These are phyloP conservation scores for Xylariaceae sp. DNA, from an alignment of 2,329 filamentous ascomycete species.

Conservation along the genomic window DNA sequence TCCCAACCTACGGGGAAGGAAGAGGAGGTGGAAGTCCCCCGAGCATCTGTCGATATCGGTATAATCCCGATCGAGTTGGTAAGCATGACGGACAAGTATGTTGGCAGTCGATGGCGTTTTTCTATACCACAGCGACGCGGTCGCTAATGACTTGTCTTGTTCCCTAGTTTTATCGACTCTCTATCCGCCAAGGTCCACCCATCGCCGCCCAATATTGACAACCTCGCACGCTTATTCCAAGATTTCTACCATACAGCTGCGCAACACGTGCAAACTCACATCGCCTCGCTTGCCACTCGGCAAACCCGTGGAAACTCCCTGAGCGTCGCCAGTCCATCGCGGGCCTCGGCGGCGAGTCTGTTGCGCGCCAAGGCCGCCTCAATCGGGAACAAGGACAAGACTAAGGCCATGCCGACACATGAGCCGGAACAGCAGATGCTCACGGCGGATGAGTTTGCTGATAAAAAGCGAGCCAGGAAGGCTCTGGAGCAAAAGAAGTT, in stretches of 20 bases:
- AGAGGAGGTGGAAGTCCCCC: slow-evolving; percentile 42
- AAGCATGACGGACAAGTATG: slow-evolving; percentile 80
- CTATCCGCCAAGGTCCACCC: slow-evolving; percentile 82
- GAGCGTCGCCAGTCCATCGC: slow-evolving; percentile 50
- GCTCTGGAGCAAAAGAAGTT: slow-evolving; percentile 72
- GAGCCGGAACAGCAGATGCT: slow-evolving; percentile 76
- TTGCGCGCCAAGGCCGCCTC: slow-evolving; percentile 54
- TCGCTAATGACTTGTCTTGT: slow-evolving; percentile 24
- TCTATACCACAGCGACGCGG: slow-evolving; percentile 3
- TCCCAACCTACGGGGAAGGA: slow-evolving; percentile 44
- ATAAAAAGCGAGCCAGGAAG: slow-evolving; percentile 73
- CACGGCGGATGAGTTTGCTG: slow-evolving; percentile 76
- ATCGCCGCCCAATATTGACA: slow-evolving; percentile 76
- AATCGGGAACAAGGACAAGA: slow-evolving; percentile 50
- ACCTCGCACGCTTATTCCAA: slow-evolving; percentile 82
- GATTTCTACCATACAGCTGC: slow-evolving; percentile 85
- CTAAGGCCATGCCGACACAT: slow-evolving; percentile 40
- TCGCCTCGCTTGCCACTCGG: slow-evolving; percentile 70
- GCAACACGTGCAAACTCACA: slow-evolving; percentile 79
- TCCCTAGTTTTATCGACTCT: slow-evolving; percentile 77
- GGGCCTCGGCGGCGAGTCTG: slow-evolving; percentile 53
- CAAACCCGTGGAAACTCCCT: slow-evolving; percentile 65
- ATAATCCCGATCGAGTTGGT: slow-evolving; percentile 92
- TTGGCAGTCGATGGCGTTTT: slow-evolving; percentile 5
- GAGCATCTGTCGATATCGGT: slow-evolving; percentile 68